Conservation (phyloP, 345 rosid species). For the Salix suchowensis region DNA sequence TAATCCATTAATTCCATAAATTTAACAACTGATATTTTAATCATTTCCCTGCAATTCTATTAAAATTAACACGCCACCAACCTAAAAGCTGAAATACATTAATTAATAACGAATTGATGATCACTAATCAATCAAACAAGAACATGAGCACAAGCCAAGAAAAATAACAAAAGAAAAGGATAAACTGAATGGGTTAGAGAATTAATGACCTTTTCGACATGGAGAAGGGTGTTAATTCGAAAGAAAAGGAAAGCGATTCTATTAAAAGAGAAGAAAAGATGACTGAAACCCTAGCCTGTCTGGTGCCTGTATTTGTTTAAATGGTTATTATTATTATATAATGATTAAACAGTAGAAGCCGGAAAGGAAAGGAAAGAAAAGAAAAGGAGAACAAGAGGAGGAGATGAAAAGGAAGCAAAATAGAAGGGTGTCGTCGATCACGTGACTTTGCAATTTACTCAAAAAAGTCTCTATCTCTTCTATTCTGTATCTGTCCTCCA, state of each 20-base stretch:
- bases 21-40: neutral
- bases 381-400: neutral
- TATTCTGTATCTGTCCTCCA: neutral
- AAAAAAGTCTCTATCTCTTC: neutral
- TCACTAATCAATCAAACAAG: neutral
- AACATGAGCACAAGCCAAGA: neutral
- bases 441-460: neutral
- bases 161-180: neutral
- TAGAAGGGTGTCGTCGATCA: neutral
- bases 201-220: conserved; percentile 3
- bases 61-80: neutral
- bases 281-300: neutral
- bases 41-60: neutral
- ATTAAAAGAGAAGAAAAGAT: neutral
- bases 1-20: neutral
- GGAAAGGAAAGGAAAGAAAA: neutral
- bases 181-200: neutral
- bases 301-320: too few relatives aligned
- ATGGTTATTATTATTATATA: neutral
- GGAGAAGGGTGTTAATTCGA: neutral
- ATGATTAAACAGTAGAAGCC: neutral
- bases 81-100: neutral
- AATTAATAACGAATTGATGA: neutral
- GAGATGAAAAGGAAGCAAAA: neutral
- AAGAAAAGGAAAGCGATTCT: neutral